phyloP scores from a whole-genome alignment of 2,329 filamentous ascomycete genomes.

The Westerdykella aurantiaca region DNA sequence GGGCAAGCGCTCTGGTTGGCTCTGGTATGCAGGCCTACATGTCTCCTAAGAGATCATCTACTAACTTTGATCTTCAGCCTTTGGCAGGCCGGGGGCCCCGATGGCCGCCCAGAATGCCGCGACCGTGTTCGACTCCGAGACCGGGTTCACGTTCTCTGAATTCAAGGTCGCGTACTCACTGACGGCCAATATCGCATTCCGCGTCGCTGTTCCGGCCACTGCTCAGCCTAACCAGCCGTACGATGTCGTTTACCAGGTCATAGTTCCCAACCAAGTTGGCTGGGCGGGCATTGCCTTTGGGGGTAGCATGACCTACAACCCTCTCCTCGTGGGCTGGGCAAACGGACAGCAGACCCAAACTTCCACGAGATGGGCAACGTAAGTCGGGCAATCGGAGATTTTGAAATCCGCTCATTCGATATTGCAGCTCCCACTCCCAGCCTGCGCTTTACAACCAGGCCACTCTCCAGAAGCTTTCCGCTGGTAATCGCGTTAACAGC shows the following conservation, averaged over 20 bases:
- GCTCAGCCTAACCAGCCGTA: slow-evolving; percentile 15
- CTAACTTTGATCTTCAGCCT: slow-evolving; percentile 8
- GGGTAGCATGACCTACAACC: slow-evolving; percentile 28
- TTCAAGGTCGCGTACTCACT: slow-evolving; percentile 25
- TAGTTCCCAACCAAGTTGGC: slow-evolving; percentile 21
- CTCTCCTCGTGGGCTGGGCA: slow-evolving; percentile 25
- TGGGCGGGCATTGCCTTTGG: slow-evolving; percentile 30
- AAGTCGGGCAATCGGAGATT: slow-evolving; percentile 3
- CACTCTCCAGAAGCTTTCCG: slow-evolving; percentile 17
- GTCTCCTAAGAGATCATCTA: not conserved
- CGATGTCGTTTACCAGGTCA: slow-evolving; percentile 25
- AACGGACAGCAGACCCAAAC: slow-evolving; percentile 22
- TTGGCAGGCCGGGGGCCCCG: slow-evolving; percentile 9
- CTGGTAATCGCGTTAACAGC: slow-evolving; percentile 24
- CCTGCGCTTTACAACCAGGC: slow-evolving; percentile 22
- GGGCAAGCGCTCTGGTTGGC: slow-evolving; percentile 14
- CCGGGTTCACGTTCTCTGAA: slow-evolving; percentile 32
- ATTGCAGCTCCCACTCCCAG: slow-evolving; percentile 17
- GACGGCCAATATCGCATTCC: slow-evolving; percentile 21
- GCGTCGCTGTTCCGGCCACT: slow-evolving; percentile 22
- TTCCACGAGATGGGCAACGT: slow-evolving; percentile 29
- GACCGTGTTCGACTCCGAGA: slow-evolving; percentile 22
- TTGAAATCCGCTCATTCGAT: not conserved
- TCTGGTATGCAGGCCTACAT: slow-evolving; percentile 11
- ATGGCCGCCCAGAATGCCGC: slow-evolving; percentile 1